Conservation (phyloP, 768 basidiomycete genomes). For the Tylopilus felleus region DNA sequence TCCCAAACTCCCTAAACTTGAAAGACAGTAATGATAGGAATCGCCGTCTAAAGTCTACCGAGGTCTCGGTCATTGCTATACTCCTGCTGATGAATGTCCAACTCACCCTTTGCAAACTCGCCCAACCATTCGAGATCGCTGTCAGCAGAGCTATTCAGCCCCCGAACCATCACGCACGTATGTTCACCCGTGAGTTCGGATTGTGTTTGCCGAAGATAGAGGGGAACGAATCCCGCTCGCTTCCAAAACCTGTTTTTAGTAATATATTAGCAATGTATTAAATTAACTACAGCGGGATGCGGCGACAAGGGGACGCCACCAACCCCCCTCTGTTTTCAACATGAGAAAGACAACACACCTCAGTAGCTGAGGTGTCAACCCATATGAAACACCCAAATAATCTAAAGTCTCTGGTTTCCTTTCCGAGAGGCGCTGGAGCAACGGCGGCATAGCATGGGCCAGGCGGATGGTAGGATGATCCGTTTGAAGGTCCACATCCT, state of each 20-base stretch:
- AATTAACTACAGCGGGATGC: not conserved
- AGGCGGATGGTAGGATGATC: constrained; percentile 76
- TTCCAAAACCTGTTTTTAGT: constrained; percentile 80
- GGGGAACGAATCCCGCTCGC: constrained; percentile 82
- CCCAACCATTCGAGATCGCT: constrained; percentile 76
- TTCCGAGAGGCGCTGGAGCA: constrained; percentile 87
- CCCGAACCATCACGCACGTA: constrained; percentile 92
- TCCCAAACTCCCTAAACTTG: constrained; percentile 92
- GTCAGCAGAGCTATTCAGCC: constrained; percentile 64
- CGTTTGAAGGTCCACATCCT: constrained; percentile 61
- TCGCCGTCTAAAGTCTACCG: constrained; percentile 85
- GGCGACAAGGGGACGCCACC: not conserved
- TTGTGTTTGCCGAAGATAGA: constrained; percentile 90
- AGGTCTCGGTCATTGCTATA: not conserved
- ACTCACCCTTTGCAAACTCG: constrained; percentile 80
- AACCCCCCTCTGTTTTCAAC: not conserved
- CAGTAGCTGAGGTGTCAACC: constrained; percentile 81
- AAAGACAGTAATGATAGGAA: constrained; percentile 89
- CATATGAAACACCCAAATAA: constrained; percentile 96
- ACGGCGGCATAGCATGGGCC: constrained; percentile 80
- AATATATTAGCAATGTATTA: not conserved
- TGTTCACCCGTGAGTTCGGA: constrained; percentile 97
- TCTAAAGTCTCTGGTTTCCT: constrained; percentile 87
- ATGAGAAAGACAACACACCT: constrained; percentile 40
- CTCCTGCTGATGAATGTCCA: not conserved